phyloP scores from a whole-genome alignment of 1,139 yeast genomes.

The Citeromyces hawaiiensis region DNA sequence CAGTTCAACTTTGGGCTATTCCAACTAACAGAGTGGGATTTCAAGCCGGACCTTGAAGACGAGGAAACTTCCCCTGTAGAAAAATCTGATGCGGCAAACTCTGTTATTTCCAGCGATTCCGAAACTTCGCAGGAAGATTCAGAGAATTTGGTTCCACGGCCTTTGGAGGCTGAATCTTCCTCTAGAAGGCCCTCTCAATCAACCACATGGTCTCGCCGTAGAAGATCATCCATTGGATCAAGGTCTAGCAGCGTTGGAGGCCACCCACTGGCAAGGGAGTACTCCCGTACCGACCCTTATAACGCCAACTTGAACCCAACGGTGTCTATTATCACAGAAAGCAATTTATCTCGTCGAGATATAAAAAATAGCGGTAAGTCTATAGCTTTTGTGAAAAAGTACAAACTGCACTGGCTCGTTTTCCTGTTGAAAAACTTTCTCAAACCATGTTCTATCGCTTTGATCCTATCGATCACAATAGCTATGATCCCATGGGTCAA shows the following conservation, averaged over 20 bases:
- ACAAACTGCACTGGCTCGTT: conserved; percentile 18
- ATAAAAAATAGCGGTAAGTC: conserved; percentile 14
- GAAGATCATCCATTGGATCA: conserved; percentile 1
- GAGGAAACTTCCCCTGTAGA: conserved; percentile 1
- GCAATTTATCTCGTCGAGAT: conserved; percentile 15
- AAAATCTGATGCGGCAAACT: neutral
- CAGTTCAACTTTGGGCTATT: conserved; percentile 73
- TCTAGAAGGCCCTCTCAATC: neutral
- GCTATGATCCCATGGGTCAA: conserved; percentile 83
- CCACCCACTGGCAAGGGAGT: conserved; percentile 11
- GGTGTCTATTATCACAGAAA: conserved; percentile 17
- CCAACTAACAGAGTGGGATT: conserved; percentile 59
- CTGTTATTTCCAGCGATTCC: neutral
- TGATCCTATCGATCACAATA: conserved; percentile 47
- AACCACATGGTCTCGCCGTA: neutral
- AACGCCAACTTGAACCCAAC: conserved; percentile 12
- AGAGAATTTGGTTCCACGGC: neutral
- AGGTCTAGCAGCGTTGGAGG: conserved; percentile 1
- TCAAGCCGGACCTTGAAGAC: conserved; percentile 16
- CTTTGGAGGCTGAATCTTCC: neutral
- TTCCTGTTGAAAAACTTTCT: conserved; percentile 35
- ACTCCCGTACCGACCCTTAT: conserved; percentile 17
- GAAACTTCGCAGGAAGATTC: neutral
- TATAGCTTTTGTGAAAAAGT: conserved; percentile 16
- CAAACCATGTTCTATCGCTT: conserved; percentile 62